These are phyloP conservation scores for Graphiopsis chlorocephala DNA, from an alignment of 2,329 filamentous ascomycete genomes.

Conservation along the genomic window DNA sequence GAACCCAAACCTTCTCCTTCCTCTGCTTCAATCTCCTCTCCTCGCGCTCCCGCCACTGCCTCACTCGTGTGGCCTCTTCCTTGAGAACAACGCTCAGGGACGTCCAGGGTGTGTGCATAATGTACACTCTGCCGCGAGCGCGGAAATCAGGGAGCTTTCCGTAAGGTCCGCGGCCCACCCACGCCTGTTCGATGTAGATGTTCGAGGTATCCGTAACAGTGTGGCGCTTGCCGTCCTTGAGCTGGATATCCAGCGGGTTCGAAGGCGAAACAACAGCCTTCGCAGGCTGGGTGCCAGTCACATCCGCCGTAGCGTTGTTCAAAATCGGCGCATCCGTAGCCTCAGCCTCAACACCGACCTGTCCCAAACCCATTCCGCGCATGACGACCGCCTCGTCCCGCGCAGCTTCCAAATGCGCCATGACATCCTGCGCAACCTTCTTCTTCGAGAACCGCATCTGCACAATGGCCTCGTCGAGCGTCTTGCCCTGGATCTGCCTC, in stretches of 20 bases:
- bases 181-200: conserved; percentile 89
- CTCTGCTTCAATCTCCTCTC: conserved; percentile 71
- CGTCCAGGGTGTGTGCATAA: conserved; percentile 69
- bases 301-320: conserved; percentile 15
- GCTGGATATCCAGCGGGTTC: conserved; percentile 58
- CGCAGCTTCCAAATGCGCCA: conserved; percentile 75
- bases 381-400: conserved; percentile 75
- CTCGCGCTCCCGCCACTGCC: conserved; percentile 73
- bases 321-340: background rate
- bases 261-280: conserved; percentile 22
- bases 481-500: conserved; percentile 87
- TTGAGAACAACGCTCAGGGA: conserved; percentile 79
- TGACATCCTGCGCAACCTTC: conserved; percentile 78
- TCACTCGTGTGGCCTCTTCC: conserved; percentile 86
- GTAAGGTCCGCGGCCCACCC: conserved; percentile 76
- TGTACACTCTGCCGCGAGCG: conserved; percentile 68
- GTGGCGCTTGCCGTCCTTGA: conserved; percentile 72
- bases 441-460: conserved; percentile 98
- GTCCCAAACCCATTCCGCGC: conserved; percentile 76
- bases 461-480: conserved; percentile 85
- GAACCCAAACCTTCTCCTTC: conserved; percentile 79
- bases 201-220: conserved; percentile 70
- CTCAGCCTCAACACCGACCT: conserved; percentile 22
- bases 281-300: conserved; percentile 9
- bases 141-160: conserved; percentile 65